A percentile compares a stretch with the other conserved stretches of the same genome.
Conservation (phyloP, 345 rosid species). For the Sisymbrium irio region DNA sequence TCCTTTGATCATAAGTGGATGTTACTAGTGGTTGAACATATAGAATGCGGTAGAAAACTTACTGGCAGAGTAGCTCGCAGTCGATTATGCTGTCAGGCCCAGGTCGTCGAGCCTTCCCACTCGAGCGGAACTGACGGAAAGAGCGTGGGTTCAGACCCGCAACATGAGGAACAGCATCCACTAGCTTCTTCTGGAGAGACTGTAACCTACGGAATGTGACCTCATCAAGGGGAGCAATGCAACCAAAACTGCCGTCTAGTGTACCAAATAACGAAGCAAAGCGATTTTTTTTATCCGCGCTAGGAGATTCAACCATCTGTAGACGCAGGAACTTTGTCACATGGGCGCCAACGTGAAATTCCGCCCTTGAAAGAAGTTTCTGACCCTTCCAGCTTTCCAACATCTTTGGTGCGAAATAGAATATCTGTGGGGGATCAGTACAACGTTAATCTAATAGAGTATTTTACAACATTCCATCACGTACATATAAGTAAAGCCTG, state of each 20-base stretch:
- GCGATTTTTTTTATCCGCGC: constrained; percentile 83
- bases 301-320: constrained; percentile 77
- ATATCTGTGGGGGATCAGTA: constrained; percentile 50
- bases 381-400: constrained; percentile 98
- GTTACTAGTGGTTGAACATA: neutral
- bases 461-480: constrained; percentile 4
- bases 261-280: constrained; percentile 86
- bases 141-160: constrained; percentile 94
- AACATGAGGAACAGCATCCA: constrained; percentile 85
- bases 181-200: constrained; percentile 85
- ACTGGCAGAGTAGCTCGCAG: constrained; percentile 91
- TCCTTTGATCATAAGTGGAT: neutral
- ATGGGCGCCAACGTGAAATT: constrained; percentile 90
- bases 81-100: constrained; percentile 97
- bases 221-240: constrained; percentile 94
- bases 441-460: constrained; percentile 2
- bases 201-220: constrained; percentile 90
- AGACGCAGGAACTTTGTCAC: constrained; percentile 86
- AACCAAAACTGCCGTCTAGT: constrained; percentile 90
- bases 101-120: constrained; percentile 85
- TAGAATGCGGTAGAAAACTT: constrained; percentile 37
- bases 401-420: constrained; percentile 93
- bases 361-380: constrained; percentile 93
- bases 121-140: constrained; percentile 77
- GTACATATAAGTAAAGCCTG: neutral